A percentile compares a stretch with the other conserved stretches of the same genome.
These are phyloP conservation scores for Nannochloris sp. DNA, from an alignment of 139 green algal genomes.

Conservation along the genomic window DNA sequence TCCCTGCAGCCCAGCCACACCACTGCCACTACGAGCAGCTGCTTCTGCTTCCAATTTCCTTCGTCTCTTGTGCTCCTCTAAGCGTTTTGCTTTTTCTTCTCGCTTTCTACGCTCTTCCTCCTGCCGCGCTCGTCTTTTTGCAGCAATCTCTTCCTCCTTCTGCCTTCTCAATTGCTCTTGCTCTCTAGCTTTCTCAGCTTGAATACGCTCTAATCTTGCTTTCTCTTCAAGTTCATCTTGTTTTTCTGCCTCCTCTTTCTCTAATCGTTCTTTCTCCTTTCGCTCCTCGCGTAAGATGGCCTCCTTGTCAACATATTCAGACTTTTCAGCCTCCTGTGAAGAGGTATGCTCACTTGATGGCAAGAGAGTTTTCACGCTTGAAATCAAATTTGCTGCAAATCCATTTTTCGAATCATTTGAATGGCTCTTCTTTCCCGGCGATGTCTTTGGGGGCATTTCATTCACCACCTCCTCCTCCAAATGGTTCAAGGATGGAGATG, in stretches of 20 bases:
- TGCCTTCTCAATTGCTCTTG: slow-evolving; percentile 29
- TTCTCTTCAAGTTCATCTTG: slow-evolving; percentile 36
- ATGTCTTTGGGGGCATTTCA: neutral
- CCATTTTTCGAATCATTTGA: neutral
- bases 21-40: slow-evolving; percentile 1
- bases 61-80: slow-evolving; percentile 25
- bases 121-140: slow-evolving; percentile 19
- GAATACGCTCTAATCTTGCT: slow-evolving; percentile 29
- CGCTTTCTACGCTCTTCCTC: slow-evolving; percentile 30
- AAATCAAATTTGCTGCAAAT: slow-evolving; percentile 50
- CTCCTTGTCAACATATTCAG: slow-evolving; percentile 57
- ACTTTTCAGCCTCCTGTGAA: slow-evolving; percentile 48
- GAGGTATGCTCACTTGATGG: slow-evolving; percentile 31
- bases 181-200: slow-evolving; percentile 30
- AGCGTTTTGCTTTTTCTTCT: slow-evolving; percentile 23
- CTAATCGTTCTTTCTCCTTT: slow-evolving; percentile 36
- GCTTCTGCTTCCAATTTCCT: slow-evolving; percentile 30
- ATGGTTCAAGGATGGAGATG: too few species aligned
- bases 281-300: slow-evolving; percentile 34
- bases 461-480: neutral
- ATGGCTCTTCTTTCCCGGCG: neutral
- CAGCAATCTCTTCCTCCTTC: slow-evolving; percentile 32
- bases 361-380: slow-evolving; percentile 55
- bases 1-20: neutral
- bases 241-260: slow-evolving; percentile 27